These are phyloP conservation scores for Phytophthora tentaculata DNA, from an alignment of 352 stramenopile genomes.

Conservation along the genomic window DNA sequence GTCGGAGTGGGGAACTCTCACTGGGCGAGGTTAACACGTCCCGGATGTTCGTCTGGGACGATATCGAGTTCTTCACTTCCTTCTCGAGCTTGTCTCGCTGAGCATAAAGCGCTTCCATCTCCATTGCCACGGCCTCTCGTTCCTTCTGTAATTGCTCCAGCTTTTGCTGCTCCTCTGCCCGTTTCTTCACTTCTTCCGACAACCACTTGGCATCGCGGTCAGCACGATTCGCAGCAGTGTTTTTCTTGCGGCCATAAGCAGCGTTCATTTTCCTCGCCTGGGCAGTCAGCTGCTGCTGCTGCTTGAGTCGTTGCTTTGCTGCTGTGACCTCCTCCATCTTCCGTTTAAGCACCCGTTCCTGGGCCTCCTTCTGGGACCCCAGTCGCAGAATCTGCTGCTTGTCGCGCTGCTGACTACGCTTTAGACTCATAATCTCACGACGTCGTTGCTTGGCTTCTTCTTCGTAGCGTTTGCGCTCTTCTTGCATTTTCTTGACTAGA, in stretches of 20 bases:
- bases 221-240: slow-evolving; percentile 33
- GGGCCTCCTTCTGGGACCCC: slow-evolving; percentile 82
- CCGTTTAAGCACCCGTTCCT: slow-evolving; percentile 86
- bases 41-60: slow-evolving; percentile 68
- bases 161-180: slow-evolving; percentile 85
- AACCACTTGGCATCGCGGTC: slow-evolving; percentile 81
- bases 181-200: slow-evolving; percentile 84
- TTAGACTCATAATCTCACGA: slow-evolving; percentile 81
- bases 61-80: slow-evolving; percentile 71
- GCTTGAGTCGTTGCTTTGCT: slow-evolving; percentile 82
- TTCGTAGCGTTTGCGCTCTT: slow-evolving; percentile 85
- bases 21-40: slow-evolving; percentile 82
- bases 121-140: slow-evolving; percentile 72
- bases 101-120: slow-evolving; percentile 84
- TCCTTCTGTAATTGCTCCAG: slow-evolving; percentile 85
- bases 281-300: slow-evolving; percentile 79
- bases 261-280: slow-evolving; percentile 76
- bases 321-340: slow-evolving; percentile 89
- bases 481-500: slow-evolving; percentile 87
- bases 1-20: slow-evolving; percentile 52
- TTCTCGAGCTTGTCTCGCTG: slow-evolving; percentile 75
- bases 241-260: slow-evolving; percentile 61
- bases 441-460: slow-evolving; percentile 80
- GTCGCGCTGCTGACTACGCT: slow-evolving; percentile 81
- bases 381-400: slow-evolving; percentile 86